Conservation (phyloP, 139 green algal genomes). For the Chlorella sorokiniana region DNA sequence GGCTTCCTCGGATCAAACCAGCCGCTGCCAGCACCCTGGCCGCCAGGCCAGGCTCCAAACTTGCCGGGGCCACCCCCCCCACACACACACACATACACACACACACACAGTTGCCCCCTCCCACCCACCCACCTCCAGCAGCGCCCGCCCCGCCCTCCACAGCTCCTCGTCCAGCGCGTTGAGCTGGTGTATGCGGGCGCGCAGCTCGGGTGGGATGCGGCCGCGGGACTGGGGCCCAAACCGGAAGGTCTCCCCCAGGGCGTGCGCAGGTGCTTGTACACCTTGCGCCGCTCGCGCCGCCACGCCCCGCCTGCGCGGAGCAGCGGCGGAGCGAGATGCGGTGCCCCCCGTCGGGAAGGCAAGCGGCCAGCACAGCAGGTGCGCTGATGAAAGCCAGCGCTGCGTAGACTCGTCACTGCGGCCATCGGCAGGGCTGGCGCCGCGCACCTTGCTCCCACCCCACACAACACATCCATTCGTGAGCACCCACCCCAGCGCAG, state of each 20-base stretch:
- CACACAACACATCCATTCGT: no score
- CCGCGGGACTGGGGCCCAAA: conserved; percentile 15
- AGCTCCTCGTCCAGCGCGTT: conserved; percentile 47
- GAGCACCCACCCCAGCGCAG: conserved; percentile 28
- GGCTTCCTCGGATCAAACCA: no score
- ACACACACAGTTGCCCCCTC: neutral
- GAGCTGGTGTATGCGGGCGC: conserved; percentile 37
- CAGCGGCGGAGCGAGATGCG: neutral
- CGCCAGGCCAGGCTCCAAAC: no score
- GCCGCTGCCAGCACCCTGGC: no score
- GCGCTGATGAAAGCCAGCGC: no score
- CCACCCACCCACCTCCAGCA: conserved; percentile 26
- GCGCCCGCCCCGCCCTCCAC: conserved; percentile 33
- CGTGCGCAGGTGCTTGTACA: conserved; percentile 36
- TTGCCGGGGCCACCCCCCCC: neutral
- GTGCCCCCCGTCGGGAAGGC: neutral
- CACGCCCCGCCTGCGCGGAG: neutral
- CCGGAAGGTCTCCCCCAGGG: conserved; percentile 37
- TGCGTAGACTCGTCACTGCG: no score
- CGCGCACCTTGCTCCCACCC: no score
- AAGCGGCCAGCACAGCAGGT: neutral
- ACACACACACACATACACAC: neutral
- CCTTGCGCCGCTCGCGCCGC: conserved; percentile 20
- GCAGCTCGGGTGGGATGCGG: neutral
- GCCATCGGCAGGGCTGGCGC: no score